Evolutionary conservation across 192 early-diverging fungal genomes (phyloP).

Genomic region (Funneliformis mosseae): DNA sequence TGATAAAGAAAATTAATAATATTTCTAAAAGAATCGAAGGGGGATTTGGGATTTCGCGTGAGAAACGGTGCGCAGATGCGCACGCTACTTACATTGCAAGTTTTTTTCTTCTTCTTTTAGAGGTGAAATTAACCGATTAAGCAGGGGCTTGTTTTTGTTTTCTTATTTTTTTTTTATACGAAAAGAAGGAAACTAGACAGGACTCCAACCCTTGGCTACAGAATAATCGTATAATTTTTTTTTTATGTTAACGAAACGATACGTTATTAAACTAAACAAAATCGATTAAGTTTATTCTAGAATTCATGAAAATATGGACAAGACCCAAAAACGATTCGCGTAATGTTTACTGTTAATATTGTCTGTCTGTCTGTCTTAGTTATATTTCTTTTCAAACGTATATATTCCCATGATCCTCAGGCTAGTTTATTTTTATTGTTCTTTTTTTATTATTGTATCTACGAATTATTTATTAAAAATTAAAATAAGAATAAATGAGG

Average conservation of each 20-base stretch:
- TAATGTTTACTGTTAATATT: not conserved
- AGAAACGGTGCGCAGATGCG: constrained; percentile 33
- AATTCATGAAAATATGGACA: not conserved
- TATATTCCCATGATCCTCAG: not conserved
- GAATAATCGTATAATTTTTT: constrained; percentile 4
- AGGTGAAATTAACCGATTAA: constrained; percentile 4
- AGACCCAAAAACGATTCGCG: not conserved
- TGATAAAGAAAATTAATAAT: not conserved
- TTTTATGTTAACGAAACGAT: not conserved
- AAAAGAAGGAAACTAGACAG: not conserved
- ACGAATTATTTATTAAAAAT: not conserved
- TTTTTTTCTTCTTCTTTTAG: constrained; percentile 24
- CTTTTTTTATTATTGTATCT: not conserved
- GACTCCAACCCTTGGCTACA: not conserved
- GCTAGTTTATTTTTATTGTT: not conserved
- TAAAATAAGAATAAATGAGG: not conserved
- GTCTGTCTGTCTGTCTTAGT: not conserved
- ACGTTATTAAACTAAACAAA: constrained; percentile 12
- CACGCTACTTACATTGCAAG: constrained; percentile 33
- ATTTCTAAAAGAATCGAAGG: not conserved
- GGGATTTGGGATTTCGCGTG: constrained; percentile 3
- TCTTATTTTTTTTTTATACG: not conserved
- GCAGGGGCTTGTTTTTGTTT: not conserved
- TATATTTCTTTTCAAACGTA: not conserved
- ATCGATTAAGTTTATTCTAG: constrained; percentile 2